A percentile compares a stretch with the other conserved stretches of the same genome.
Evolutionary conservation across 768 basidiomycete genomes (phyloP).

Genomic region (Candolleomyces eurysporus): DNA sequence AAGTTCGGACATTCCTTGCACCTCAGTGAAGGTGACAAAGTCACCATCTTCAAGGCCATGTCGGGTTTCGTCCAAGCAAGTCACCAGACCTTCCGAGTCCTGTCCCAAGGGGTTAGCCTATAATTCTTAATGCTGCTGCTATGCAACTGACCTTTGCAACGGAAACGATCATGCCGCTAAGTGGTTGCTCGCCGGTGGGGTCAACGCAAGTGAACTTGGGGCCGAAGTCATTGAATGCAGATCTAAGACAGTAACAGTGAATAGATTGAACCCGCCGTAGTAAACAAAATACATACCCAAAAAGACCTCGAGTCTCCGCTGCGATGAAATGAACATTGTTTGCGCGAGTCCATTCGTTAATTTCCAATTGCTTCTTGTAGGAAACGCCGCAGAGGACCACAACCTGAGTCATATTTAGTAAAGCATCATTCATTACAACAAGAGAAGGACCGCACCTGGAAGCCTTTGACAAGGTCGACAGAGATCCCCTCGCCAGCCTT

Average conservation of each 20-base stretch:
- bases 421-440: constrained; percentile 6
- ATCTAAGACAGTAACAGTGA: constrained; percentile 41
- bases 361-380: constrained; percentile 83
- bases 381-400: constrained; percentile 84
- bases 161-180: constrained; percentile 93
- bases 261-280: background rate
- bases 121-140: background rate
- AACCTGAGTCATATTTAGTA: constrained; percentile 46
- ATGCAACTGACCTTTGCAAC: constrained; percentile 66
- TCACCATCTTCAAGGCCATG: constrained; percentile 99
- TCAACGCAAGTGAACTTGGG: constrained; percentile 93
- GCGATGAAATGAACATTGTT: constrained; percentile 91
- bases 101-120: constrained; percentile 24
- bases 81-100: constrained; percentile 90
- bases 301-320: constrained; percentile 89
- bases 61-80: constrained; percentile 94
- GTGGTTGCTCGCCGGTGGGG: constrained; percentile 94
- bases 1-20: constrained; percentile 91
- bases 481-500: constrained; percentile 73
- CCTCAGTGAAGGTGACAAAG: constrained; percentile 93
- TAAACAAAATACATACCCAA: constrained; percentile 60
- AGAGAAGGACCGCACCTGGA: constrained; percentile 62
- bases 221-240: constrained; percentile 96
- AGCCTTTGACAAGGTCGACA: constrained; percentile 78
- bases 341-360: constrained; percentile 91